Evolutionary conservation across 495 filamentous ascomycete species (phyloP).

Genomic region (Beverwykella pulmonaria): DNA sequence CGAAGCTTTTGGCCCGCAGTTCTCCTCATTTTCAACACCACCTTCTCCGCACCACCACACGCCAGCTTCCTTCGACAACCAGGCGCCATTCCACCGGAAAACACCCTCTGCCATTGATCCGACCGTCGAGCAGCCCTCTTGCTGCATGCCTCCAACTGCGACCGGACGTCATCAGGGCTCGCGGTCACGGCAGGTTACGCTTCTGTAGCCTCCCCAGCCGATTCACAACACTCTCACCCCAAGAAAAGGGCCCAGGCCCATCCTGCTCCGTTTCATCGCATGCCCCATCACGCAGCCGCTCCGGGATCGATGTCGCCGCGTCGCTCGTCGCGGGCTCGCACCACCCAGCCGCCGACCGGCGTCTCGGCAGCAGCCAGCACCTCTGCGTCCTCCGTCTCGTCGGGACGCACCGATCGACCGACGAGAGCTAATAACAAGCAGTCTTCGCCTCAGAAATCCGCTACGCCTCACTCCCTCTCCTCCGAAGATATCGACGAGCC

Average conservation of each 20-base stretch:
- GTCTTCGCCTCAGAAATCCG: conserved; percentile 71
- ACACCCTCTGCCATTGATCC: conserved; percentile 2
- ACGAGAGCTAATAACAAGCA: conserved; percentile 72
- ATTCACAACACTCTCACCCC: neutral
- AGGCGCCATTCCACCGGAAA: neutral
- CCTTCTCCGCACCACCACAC: conserved; percentile 5
- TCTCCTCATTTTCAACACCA: conserved; percentile 32
- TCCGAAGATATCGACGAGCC: conserved; percentile 80
- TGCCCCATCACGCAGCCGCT: neutral
- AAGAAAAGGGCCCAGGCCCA: neutral
- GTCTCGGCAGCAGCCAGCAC: conserved; percentile 64
- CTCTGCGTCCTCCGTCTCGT: conserved; percentile 76
- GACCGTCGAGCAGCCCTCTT: neutral
- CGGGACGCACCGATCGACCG: conserved; percentile 67
- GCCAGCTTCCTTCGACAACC: neutral
- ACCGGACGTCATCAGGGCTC: neutral
- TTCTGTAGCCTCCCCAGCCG: neutral
- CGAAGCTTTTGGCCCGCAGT: conserved; percentile 37
- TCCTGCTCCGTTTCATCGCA: conserved; percentile 1
- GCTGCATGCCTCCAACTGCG: neutral
- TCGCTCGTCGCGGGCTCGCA: conserved; percentile 88
- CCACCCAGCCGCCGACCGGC: conserved; percentile 69
- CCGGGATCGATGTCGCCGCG: conserved; percentile 63
- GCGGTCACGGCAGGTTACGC: neutral
- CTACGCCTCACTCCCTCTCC: conserved; percentile 68